Percentiles rank a stretch among this genome's conserved stretches.
Evolutionary conservation across 768 basidiomycete species (phyloP).

Genomic region (Tricholoma furcatifolium): DNA sequence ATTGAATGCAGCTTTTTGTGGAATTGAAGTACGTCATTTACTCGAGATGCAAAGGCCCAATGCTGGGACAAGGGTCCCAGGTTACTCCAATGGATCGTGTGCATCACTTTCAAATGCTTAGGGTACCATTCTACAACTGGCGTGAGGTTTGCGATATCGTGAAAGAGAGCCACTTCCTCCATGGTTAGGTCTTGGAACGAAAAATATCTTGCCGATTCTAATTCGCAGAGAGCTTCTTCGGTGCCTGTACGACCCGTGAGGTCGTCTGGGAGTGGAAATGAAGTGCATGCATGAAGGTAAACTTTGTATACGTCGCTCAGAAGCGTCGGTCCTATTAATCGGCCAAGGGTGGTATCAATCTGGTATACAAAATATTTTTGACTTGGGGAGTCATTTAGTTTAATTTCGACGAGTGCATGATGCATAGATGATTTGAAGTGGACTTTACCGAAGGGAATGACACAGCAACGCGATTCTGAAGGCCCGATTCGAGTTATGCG

Average conservation of each 20-base stretch:
- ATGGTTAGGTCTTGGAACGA: conserved; percentile 37
- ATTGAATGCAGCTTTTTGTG: conserved; percentile 14
- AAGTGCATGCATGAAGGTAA: conserved; percentile 46
- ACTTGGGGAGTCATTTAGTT: conserved; percentile 5
- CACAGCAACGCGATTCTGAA: conserved; percentile 26
- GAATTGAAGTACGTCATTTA: conserved; percentile 28
- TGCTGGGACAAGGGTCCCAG: conserved; percentile 29
- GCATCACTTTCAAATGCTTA: conserved; percentile 33
- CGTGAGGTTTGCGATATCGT: conserved; percentile 30
- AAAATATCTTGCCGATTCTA: conserved; percentile 33
- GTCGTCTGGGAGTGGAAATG: conserved; percentile 40
- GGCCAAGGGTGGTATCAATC: conserved; percentile 31
- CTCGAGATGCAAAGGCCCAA: conserved; percentile 21
- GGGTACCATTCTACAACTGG: conserved; percentile 39
- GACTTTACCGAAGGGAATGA: conserved; percentile 40
- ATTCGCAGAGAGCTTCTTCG: conserved; percentile 38
- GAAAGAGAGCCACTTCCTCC: conserved; percentile 30
- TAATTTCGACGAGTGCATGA: conserved; percentile 24
- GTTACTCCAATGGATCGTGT: conserved; percentile 34
- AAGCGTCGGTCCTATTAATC: conserved; percentile 27
- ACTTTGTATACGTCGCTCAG: conserved; percentile 33
- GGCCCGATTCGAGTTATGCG: conserved; percentile 12
- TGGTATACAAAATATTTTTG: conserved; percentile 25
- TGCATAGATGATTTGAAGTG: conserved; percentile 12
- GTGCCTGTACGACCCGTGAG: conserved; percentile 42